Conservation (phyloP, 352 stramenopile species). For the Globisporangium cylindrosporum region DNA sequence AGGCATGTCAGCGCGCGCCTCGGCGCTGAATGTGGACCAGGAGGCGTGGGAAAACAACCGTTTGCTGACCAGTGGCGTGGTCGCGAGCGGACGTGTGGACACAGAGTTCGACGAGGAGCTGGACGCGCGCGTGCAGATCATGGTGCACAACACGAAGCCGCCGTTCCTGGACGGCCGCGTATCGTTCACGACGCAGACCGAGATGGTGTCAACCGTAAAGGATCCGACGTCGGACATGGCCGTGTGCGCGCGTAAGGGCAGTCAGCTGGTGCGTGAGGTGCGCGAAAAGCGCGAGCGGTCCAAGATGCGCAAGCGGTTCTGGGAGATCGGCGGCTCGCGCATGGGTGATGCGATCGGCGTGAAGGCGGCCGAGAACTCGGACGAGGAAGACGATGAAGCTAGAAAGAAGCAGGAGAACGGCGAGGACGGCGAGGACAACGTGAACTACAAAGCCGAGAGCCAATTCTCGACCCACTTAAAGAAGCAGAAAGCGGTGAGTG, state of each 20-base stretch:
- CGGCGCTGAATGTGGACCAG: slow-evolving; percentile 94
- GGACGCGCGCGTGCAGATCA: slow-evolving; percentile 93
- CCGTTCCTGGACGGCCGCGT: slow-evolving; percentile 95
- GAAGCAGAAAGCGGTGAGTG: slow-evolving; percentile 86
- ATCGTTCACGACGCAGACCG: slow-evolving; percentile 93
- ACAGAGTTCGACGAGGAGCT: slow-evolving; percentile 94
- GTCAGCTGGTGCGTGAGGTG: slow-evolving; percentile 74
- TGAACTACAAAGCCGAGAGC: slow-evolving; percentile 94
- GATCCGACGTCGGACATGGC: slow-evolving; percentile 96
- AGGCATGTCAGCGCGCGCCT: slow-evolving; percentile 89
- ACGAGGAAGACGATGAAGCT: slow-evolving; percentile 57
- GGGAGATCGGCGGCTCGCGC: slow-evolving; percentile 96
- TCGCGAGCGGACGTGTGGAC: slow-evolving; percentile 63
- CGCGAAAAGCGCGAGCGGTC: slow-evolving; percentile 74
- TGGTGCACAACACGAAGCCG: slow-evolving; percentile 98
- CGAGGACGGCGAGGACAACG: slow-evolving; percentile 42
- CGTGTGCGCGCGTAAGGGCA: slow-evolving; percentile 93
- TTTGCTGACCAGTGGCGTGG: slow-evolving; percentile 93
- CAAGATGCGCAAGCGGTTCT: slow-evolving; percentile 98
- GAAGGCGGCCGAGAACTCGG: slow-evolving; percentile 51
- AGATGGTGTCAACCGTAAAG: slow-evolving; percentile 95
- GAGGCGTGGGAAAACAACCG: slow-evolving; percentile 98
- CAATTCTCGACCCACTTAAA: slow-evolving; percentile 95
- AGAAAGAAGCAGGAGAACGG: slow-evolving; percentile 21
- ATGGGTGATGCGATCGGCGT: slow-evolving; percentile 97